Conservation (phyloP, 2,329 filamentous ascomycete species). For the Claviceps sp. region DNA sequence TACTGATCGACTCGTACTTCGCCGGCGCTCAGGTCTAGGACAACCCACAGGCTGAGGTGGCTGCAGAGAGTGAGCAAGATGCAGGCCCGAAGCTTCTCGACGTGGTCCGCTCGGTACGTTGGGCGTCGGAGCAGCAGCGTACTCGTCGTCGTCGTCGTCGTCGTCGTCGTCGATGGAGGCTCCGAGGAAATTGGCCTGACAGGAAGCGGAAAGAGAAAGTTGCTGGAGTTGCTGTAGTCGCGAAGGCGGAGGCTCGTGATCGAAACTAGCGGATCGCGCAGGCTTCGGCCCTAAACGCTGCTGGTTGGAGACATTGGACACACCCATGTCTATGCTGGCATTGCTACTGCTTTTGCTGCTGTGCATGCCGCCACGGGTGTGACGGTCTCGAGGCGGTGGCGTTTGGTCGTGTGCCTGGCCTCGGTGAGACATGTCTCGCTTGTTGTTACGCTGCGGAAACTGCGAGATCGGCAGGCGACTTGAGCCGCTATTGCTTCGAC, state of each 20-base stretch:
- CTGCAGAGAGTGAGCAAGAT: conserved; percentile 21
- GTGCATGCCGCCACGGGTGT: conserved; percentile 40
- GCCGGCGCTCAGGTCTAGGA: conserved; percentile 35
- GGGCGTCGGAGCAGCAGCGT: conserved; percentile 76
- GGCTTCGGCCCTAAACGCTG: conserved; percentile 43
- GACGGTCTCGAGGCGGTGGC: conserved; percentile 28
- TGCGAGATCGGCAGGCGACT: conserved; percentile 49
- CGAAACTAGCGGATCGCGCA: conserved; percentile 59
- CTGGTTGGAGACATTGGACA: conserved; percentile 41
- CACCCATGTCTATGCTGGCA: conserved; percentile 52
- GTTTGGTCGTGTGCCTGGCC: conserved; percentile 22
- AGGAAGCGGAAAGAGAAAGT: conserved; percentile 19
- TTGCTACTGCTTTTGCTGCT: conserved; percentile 65
- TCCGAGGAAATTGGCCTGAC: conserved; percentile 36
- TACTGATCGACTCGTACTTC: conserved; percentile 42
- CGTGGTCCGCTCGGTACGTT: conserved; percentile 72
- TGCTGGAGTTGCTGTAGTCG: conserved; percentile 10
- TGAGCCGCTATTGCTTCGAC: conserved; percentile 70
- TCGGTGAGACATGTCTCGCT: conserved; percentile 32
- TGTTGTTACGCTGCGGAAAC: conserved; percentile 49
- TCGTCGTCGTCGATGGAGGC: conserved; percentile 41
- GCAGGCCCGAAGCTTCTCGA: conserved; percentile 23
- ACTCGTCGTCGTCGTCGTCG: conserved; percentile 43
- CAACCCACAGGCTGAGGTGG: conserved; percentile 26
- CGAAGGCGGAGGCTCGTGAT: conserved; percentile 34